These are phyloP conservation scores for Ramularia collo-cygni DNA, from an alignment of 2,329 filamentous ascomycete genomes.

Conservation along the genomic window DNA sequence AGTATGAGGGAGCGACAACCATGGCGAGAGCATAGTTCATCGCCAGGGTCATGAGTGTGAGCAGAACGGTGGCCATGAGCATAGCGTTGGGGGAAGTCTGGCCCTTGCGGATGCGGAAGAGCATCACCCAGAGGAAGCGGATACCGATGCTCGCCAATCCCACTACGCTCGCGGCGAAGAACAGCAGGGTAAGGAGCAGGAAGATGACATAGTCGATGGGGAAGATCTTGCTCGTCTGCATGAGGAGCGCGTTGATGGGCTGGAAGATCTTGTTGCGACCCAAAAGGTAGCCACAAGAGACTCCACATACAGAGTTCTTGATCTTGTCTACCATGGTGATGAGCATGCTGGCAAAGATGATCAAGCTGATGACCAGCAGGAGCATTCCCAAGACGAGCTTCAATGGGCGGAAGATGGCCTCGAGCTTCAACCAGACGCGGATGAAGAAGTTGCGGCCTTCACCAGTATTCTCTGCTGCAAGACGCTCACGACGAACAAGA, in stretches of 20 bases:
- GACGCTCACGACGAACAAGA: slow-evolving; percentile 76
- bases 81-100: slow-evolving; percentile 88
- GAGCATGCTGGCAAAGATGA: slow-evolving; percentile 87
- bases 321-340: slow-evolving; percentile 95
- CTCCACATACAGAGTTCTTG: slow-evolving; percentile 87
- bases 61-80: slow-evolving; percentile 80
- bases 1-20: slow-evolving; percentile 92
- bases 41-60: slow-evolving; percentile 81
- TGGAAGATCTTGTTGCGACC: slow-evolving; percentile 88
- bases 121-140: slow-evolving; percentile 87
- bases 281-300: slow-evolving; percentile 85
- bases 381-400: slow-evolving; percentile 81
- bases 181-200: slow-evolving; percentile 72
- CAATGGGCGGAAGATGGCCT: slow-evolving; percentile 76
- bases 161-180: slow-evolving; percentile 82
- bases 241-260: slow-evolving; percentile 83
- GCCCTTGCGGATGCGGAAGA: slow-evolving; percentile 86
- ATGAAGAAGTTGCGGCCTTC: slow-evolving; percentile 70
- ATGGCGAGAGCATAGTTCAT: slow-evolving; percentile 91
- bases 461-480: slow-evolving; percentile 75
- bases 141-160: slow-evolving; percentile 85
- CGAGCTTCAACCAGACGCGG: slow-evolving; percentile 69
- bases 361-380: slow-evolving; percentile 63
- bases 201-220: slow-evolving; percentile 90
- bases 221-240: slow-evolving; percentile 74